Base-by-base conservation (phyloP, 2,329 filamentous ascomycete genomes). In the Penicillium griseofulvum region DNA sequence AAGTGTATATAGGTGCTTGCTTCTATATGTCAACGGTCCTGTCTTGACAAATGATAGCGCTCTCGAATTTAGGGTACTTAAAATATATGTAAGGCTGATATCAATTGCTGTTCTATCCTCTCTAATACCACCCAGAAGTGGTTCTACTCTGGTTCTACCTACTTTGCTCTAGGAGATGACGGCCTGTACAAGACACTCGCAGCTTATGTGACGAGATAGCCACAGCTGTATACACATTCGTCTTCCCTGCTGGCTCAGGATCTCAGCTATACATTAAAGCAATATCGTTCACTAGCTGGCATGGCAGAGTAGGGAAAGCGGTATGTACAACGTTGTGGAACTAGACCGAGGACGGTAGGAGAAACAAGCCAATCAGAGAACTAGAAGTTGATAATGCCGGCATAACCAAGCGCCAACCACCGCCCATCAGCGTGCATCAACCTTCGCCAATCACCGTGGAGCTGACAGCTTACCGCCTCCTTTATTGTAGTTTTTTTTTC, bases 381-480 rank as follows among this genome's bases (percentile, higher is more conserved):
- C 8, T 0, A 0, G 8, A 6, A 1, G 2, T 10, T 3, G 4
- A 26, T 24, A 19, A 7, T 7, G 10, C 10, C 14, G 12, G 14
- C 14, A 41, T 31, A 41, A 5, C 17, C 17, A 36, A 19, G 37
- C 28, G 19, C 17, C 11, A 42, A 49, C 12, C 11, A 41, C 48
- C 17, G 37, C 28, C 36, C 19, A 24, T 33, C 29, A 43, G n/a
- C 16, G 11, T 11, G 19, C 19, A 43, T 5, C 16, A 19, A 16
- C 9, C 11, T 31, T 2, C 26, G 4, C 68, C 67, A 72, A 71
- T 69, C 10, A 62, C 1, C 49, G 2, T n/a, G 1, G 26, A 1
- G 1, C 12, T 16, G 19, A 7, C 4, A 9, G 0, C 48, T 59
- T 36, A 72, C 70, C 70, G 70, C 70, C 64, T 62, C 58, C 24